A percentile compares a stretch with the other conserved stretches of the same genome.
These are phyloP conservation scores for Colletotrichum cuscutae DNA, from an alignment of 2,329 filamentous ascomycete species.

Conservation along the genomic window DNA sequence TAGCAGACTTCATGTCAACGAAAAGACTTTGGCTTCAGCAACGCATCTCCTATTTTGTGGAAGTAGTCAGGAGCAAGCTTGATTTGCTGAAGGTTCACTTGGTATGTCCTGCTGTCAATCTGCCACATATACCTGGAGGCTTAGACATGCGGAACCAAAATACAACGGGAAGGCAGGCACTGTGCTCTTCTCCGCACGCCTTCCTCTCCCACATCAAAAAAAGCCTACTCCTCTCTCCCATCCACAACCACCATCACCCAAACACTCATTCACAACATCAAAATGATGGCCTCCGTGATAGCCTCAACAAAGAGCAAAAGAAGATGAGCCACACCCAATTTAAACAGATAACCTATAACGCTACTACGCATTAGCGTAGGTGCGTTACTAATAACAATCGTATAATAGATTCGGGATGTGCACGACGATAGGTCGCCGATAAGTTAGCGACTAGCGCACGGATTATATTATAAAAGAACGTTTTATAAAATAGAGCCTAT, in stretches of 20 bases:
- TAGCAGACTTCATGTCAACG: too few relatives aligned
- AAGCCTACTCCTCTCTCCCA: not conserved
- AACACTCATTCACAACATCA: not conserved
- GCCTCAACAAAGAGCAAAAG: not conserved
- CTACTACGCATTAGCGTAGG: too few relatives aligned
- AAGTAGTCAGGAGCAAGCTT: not conserved
- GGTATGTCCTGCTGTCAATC: not conserved
- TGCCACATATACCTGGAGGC: not conserved
- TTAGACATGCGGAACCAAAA: not conserved
- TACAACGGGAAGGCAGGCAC: not conserved
- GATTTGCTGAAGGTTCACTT: not conserved
- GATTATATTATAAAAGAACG: too few relatives aligned
- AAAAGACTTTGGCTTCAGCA: not conserved
- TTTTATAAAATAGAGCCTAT: too few relatives aligned
- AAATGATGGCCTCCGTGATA: not conserved
- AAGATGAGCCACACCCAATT: not conserved
- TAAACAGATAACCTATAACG: conserved; percentile 16
- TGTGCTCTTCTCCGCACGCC: not conserved
- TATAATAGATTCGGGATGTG: too few relatives aligned
- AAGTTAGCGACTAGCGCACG: too few relatives aligned
- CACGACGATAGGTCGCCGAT: too few relatives aligned
- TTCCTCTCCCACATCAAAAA: not conserved
- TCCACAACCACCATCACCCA: not conserved
- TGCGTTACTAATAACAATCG: too few relatives aligned
- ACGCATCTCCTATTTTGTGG: not conserved